Percentiles rank a stretch among this genome's conserved stretches.
These are phyloP conservation scores for Luzula sylvatica DNA, from an alignment of 176 grass and related monocot genomes.

Conservation along the genomic window DNA sequence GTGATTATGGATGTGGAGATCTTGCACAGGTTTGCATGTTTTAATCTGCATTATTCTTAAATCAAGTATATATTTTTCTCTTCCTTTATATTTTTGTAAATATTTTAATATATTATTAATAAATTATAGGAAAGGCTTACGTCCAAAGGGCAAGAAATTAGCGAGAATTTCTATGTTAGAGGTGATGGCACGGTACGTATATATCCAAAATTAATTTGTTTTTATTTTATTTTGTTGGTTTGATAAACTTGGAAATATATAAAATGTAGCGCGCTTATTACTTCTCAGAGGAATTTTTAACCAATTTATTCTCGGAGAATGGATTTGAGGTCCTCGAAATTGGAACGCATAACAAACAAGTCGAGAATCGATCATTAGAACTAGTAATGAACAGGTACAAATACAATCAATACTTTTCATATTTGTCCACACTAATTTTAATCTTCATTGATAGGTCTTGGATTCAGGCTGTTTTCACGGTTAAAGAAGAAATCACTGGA, in stretches of 20 bases:
- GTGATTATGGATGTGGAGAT: constrained; percentile 82
- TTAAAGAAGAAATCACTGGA: constrained; percentile 25
- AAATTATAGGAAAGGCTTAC: constrained; percentile 77
- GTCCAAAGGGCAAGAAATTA: constrained; percentile 82
- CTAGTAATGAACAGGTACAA: constrained; percentile 90
- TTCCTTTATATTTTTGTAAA: background rate
- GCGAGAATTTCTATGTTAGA: constrained; percentile 95
- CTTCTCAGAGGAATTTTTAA: constrained; percentile 66
- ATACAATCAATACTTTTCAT: constrained; percentile 20
- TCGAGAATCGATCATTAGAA: constrained; percentile 77
- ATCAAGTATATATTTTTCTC: background rate
- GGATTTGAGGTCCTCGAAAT: constrained; percentile 66
- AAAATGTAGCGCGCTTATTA: constrained; percentile 71
- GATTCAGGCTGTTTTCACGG: constrained; percentile 79
- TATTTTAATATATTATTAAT: constrained; percentile 22
- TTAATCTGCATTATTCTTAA: background rate
- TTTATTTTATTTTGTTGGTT: constrained; percentile 6
- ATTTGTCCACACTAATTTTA: background rate
- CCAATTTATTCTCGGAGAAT: constrained; percentile 49
- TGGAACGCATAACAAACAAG: constrained; percentile 70
- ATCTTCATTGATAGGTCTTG: constrained; percentile 43
- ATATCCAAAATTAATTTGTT: background rate
- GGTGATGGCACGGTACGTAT: constrained; percentile 90
- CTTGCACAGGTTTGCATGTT: constrained; percentile 64
- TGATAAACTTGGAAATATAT: constrained; percentile 5